phyloP scores from a whole-genome alignment of 2,329 filamentous ascomycete genomes.

The Epichloe glyceriae region DNA sequence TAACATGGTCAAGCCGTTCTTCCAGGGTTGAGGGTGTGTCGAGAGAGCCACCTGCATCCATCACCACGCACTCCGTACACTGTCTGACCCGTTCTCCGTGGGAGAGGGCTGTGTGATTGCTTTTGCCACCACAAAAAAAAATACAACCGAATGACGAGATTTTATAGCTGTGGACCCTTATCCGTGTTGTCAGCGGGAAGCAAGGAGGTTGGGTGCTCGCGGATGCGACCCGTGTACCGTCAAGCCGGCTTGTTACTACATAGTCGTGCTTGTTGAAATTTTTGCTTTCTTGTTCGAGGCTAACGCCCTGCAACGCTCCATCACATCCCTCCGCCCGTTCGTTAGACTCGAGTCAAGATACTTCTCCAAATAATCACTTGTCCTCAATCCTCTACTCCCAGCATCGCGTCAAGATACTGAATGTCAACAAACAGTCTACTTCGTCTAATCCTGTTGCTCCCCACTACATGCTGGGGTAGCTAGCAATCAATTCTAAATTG shows the following conservation, averaged over 20 bases:
- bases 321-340: not conserved
- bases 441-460: not conserved
- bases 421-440: not conserved
- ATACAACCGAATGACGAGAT: not conserved
- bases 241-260: not conserved
- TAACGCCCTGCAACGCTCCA: too few relatives aligned
- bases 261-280: not conserved
- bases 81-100: not conserved
- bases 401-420: not conserved
- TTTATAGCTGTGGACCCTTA: not conserved
- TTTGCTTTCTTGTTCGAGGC: not conserved
- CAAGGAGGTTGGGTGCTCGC: not conserved
- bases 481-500: not conserved
- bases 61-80: not conserved
- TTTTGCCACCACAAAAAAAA: not conserved
- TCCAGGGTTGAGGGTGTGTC: conserved; percentile 4
- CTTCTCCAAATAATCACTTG: too few relatives aligned
- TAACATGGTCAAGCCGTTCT: not conserved
- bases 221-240: not conserved
- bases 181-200: not conserved
- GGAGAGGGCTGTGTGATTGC: not conserved
- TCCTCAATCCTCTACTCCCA: too few relatives aligned
- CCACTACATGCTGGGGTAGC: not conserved
- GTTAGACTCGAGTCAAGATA: not conserved
- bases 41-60: not conserved